These are phyloP conservation scores for Blastocystis sp. DNA, from an alignment of 352 stramenopile genomes.

Conservation along the genomic window DNA sequence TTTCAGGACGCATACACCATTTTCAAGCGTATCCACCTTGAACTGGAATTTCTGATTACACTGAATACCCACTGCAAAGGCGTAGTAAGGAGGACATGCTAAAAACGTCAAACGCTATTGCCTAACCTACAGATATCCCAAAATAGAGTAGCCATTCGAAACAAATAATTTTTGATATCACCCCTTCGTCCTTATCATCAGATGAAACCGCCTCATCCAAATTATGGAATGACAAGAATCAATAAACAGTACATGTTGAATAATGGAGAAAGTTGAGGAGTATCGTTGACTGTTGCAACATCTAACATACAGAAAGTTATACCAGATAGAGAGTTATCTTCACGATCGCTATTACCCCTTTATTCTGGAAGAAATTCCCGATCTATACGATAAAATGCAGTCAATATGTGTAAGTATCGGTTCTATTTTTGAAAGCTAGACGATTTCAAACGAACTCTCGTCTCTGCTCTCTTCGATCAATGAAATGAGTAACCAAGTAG, in stretches of 20 bases:
- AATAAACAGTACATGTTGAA: not conserved
- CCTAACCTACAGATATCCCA: constrained; percentile 16
- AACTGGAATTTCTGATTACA: constrained; percentile 57
- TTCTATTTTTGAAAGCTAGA: not conserved
- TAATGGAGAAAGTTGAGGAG: constrained; percentile 21
- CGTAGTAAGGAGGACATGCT: constrained; percentile 35
- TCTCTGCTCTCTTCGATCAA: constrained; percentile 30
- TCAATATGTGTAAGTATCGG: not conserved
- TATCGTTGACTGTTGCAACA: not conserved
- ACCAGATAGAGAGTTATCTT: constrained; percentile 13
- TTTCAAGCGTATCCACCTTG: constrained; percentile 43
- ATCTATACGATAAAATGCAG: constrained; percentile 35
- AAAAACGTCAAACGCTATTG: not conserved
- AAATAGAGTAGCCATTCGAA: constrained; percentile 34
- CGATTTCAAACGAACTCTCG: constrained; percentile 8
- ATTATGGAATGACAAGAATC: not conserved
- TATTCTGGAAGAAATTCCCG: constrained; percentile 24
- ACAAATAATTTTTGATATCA: not conserved
- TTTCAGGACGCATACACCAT: constrained; percentile 38
- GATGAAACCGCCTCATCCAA: not conserved
- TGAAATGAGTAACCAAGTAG: not conserved
- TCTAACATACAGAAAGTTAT: not conserved
- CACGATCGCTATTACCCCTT: constrained; percentile 20
- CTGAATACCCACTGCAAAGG: constrained; percentile 32
- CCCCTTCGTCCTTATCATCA: not conserved